phyloP scores from a whole-genome alignment of 2,329 filamentous ascomycete genomes.

The Exophiala spinifera region DNA sequence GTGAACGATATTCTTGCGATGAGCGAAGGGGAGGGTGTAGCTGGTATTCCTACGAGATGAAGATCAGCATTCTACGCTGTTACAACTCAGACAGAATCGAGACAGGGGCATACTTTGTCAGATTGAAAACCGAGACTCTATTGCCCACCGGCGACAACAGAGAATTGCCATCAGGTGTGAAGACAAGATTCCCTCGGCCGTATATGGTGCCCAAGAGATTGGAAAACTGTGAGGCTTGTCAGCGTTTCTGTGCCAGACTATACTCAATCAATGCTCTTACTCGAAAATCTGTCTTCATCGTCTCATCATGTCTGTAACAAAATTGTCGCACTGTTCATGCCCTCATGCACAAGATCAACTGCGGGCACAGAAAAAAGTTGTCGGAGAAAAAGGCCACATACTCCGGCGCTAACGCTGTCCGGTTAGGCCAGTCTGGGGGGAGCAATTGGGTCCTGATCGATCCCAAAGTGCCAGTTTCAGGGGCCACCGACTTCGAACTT shows the following conservation, averaged over 20 bases:
- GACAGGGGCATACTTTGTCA: conserved; percentile 69
- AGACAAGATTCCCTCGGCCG: conserved; percentile 94
- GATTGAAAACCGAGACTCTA: conserved; percentile 89
- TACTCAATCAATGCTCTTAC: conserved; percentile 46
- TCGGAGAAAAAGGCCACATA: conserved; percentile 21
- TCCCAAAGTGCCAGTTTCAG: conserved; percentile 23
- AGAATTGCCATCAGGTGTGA: conserved; percentile 92
- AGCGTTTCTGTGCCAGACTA: not conserved
- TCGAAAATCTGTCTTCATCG: conserved; percentile 99
- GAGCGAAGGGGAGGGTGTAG: conserved; percentile 66
- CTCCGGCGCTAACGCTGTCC: conserved; percentile 29
- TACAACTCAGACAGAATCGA: not conserved
- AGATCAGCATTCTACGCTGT: not conserved
- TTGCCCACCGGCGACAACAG: conserved; percentile 96
- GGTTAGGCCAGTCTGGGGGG: conserved; percentile 34
- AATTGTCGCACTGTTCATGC: conserved; percentile 9
- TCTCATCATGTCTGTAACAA: conserved; percentile 29
- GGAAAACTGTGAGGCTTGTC: conserved; percentile 68
- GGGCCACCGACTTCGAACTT: conserved; percentile 29
- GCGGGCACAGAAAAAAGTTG: conserved; percentile 23
- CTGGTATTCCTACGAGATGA: conserved; percentile 25
- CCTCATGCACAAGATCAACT: conserved; percentile 4
- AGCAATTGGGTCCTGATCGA: conserved; percentile 30
- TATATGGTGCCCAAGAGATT: conserved; percentile 98
- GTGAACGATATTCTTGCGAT: conserved; percentile 87